Evolutionary conservation across 2,329 filamentous ascomycete species (phyloP).

Genomic region (Coleophoma eucalyptorum): DNA sequence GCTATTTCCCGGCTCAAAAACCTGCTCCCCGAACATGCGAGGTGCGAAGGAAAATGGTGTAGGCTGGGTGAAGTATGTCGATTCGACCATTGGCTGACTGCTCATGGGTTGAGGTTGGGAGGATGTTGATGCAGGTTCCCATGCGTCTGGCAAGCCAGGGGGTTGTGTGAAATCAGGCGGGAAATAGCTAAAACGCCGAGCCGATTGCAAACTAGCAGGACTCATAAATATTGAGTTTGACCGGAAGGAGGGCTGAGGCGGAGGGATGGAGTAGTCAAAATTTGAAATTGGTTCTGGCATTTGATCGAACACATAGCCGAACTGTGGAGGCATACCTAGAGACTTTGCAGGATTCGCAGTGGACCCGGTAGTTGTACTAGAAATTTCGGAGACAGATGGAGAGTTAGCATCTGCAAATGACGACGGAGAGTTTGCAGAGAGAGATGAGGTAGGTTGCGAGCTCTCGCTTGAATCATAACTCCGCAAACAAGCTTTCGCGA

Average conservation of each 20-base stretch:
- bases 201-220: conserved; percentile 47
- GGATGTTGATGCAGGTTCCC: conserved; percentile 16
- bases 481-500: conserved; percentile 81
- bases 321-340: conserved; percentile 41
- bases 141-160: conserved; percentile 21
- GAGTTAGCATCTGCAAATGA: conserved; percentile 40
- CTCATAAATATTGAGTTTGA: conserved; percentile 65
- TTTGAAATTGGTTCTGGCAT: conserved; percentile 39
- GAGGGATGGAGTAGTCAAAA: conserved; percentile 19
- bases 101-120: conserved; percentile 7
- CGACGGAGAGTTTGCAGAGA: conserved; percentile 37
- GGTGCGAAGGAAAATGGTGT: conserved; percentile 22
- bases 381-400: conserved; percentile 38
- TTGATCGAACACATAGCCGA: conserved; percentile 56
- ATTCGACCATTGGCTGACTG: conserved; percentile 15
- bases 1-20: conserved; percentile 40
- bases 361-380: conserved; percentile 30
- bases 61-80: conserved; percentile 23
- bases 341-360: conserved; percentile 33
- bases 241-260: conserved; percentile 48
- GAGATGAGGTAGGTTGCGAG: conserved; percentile 41
- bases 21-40: conserved; percentile 34
- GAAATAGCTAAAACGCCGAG: conserved; percentile 60
- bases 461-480: conserved; percentile 67
- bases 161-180: conserved; percentile 46